These are phyloP conservation scores for Ustilago trichophora DNA, from an alignment of 1,284 basidiomycete genomes.

Conservation along the genomic window DNA sequence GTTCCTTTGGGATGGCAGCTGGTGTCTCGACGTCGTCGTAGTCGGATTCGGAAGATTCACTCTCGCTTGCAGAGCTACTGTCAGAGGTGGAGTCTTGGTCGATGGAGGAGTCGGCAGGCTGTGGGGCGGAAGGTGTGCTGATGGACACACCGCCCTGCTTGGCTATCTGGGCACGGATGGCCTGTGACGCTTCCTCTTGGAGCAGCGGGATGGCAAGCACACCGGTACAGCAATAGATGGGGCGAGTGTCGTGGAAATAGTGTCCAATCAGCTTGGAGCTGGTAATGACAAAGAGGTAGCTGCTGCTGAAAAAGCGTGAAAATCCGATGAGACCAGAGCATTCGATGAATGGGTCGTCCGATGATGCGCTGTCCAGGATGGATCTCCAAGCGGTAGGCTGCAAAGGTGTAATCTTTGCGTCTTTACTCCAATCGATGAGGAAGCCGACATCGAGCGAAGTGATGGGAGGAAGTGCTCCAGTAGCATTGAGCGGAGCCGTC, in stretches of 20 bases:
- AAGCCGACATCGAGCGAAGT: slow-evolving; percentile 38
- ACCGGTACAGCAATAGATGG: slow-evolving; percentile 53
- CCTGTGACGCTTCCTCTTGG: slow-evolving; percentile 27
- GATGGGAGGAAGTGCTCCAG: slow-evolving; percentile 6
- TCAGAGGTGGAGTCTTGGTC: slow-evolving; percentile 9
- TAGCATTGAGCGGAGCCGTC: not conserved
- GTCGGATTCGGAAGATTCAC: slow-evolving; percentile 35
- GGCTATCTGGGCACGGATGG: slow-evolving; percentile 24
- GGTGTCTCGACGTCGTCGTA: slow-evolving; percentile 53
- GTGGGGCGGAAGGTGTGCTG: not conserved
- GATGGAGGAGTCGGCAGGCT: not conserved
- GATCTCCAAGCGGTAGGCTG: slow-evolving; percentile 18
- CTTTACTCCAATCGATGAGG: slow-evolving; percentile 40
- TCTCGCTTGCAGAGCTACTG: slow-evolving; percentile 24
- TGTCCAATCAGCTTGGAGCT: slow-evolving; percentile 46
- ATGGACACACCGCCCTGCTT: slow-evolving; percentile 7
- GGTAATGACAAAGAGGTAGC: slow-evolving; percentile 60
- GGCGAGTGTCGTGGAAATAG: slow-evolving; percentile 48
- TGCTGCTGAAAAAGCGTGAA: slow-evolving; percentile 50
- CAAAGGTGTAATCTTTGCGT: slow-evolving; percentile 26
- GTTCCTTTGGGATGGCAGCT: slow-evolving; percentile 36
- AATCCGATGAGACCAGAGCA: slow-evolving; percentile 52
- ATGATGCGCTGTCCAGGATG: slow-evolving; percentile 5
- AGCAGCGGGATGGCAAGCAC: slow-evolving; percentile 54
- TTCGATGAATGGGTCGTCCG: slow-evolving; percentile 16